Base-by-base conservation (phyloP, 116 monocot species). In the Thalassia testudinum region DNA sequence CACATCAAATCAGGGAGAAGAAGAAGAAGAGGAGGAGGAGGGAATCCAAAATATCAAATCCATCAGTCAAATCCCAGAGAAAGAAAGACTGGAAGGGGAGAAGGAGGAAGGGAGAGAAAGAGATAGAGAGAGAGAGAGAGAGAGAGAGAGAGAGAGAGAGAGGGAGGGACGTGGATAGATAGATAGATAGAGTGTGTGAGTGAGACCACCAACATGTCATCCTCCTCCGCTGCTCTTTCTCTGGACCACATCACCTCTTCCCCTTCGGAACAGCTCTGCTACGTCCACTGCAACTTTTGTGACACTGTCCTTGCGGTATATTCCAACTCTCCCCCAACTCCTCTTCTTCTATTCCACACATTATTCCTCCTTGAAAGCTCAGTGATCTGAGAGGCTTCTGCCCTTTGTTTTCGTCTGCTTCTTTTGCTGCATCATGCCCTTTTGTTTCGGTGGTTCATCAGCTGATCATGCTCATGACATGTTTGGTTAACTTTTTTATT, bases 281-380 rank as follows among this genome's bases (percentile, higher is more conserved):
- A 88, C 60, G 95, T 95, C 59, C 95, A 88, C 56, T 95, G 95
- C 77, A 88, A 79, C 78, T 88, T 85, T 42, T 95, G 95, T 60
- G 95, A 95, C 70, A 95, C 95, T 53, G 79, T 82, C 62, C 88
- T 95, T 21, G 95, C 95, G 1, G 95, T 95, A 85, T 34, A 45
- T 30, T 56, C 30, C 26, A 7, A 11, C n/a, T 15, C 24, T 42
- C 19, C 15, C 7, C 27, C 44, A 42, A 22, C 25, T 34, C 50
- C 42, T 42, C 49, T 26, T 15, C 16, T 17, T 47, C 34, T 55
- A 2, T 47, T 40, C 40, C 40, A n/a, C n/a, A n/a, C n/a, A n/a
- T n/a, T n/a, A n/a, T n/a, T n/a, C n/a, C n/a, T n/a, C n/a, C n/a
- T n/a, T n/a, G n/a, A n/a, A n/a, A n/a, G n/a, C n/a, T n/a, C n/a